Evolutionary conservation across 768 basidiomycete species (phyloP).

Genomic region (Mycena belliarum): DNA sequence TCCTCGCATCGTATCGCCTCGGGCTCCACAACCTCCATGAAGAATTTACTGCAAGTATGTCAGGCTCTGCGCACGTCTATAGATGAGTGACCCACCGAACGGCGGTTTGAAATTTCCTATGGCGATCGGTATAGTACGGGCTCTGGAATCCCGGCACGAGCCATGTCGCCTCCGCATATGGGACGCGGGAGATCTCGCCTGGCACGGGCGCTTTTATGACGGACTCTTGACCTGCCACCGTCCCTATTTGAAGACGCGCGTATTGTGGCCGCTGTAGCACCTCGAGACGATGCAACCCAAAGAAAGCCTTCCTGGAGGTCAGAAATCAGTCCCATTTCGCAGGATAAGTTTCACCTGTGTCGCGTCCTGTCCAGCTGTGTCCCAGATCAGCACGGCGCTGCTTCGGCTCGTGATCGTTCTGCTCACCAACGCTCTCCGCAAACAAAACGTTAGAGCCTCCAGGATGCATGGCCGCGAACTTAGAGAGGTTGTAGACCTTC

Average conservation of each 20-base stretch:
- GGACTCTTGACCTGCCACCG: conserved; percentile 56
- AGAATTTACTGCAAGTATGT: conserved; percentile 13
- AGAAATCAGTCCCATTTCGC: not conserved
- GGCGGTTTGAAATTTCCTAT: conserved; percentile 72
- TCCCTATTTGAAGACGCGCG: conserved; percentile 67
- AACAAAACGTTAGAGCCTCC: conserved; percentile 77
- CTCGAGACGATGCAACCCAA: conserved; percentile 82
- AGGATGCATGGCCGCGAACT: conserved; percentile 83
- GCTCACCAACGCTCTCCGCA: conserved; percentile 64
- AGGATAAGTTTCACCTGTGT: conserved; percentile 47
- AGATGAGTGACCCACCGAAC: conserved; percentile 64
- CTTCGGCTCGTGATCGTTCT: not conserved
- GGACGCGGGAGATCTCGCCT: conserved; percentile 73
- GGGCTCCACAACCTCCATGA: conserved; percentile 13
- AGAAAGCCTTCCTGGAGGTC: conserved; percentile 48
- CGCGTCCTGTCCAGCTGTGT: conserved; percentile 66
- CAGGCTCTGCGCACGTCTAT: conserved; percentile 2
- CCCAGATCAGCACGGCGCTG: not conserved
- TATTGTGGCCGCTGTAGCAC: conserved; percentile 76
- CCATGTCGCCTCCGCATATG: conserved; percentile 89
- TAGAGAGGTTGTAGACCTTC: conserved; percentile 79
- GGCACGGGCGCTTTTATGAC: conserved; percentile 52
- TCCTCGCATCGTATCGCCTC: conserved; percentile 60
- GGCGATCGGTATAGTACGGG: conserved; percentile 78
- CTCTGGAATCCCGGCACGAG: conserved; percentile 63